phyloP scores from a whole-genome alignment of 495 filamentous ascomycete species.

The Talaromyces trachyspermus region DNA sequence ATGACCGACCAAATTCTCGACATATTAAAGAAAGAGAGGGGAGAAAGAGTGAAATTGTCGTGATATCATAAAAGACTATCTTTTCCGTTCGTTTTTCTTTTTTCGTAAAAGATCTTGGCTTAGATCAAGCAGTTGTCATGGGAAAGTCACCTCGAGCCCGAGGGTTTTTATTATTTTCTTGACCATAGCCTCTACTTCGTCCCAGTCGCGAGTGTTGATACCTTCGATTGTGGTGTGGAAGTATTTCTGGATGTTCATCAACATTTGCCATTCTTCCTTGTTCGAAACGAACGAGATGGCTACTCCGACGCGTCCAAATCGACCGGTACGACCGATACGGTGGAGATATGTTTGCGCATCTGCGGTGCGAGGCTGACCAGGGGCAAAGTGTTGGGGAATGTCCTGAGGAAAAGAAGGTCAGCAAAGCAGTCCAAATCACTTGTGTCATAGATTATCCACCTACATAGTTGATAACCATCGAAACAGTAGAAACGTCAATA shows the following conservation, averaged over 20 bases:
- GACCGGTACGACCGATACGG: slow-evolving; percentile 93
- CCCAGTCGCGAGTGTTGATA: slow-evolving; percentile 70
- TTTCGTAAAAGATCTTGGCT: slow-evolving; percentile 5
- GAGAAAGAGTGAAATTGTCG: no score
- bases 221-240: slow-evolving; percentile 54
- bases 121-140: slow-evolving; percentile 10
- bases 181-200: slow-evolving; percentile 71
- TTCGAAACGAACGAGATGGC: slow-evolving; percentile 87
- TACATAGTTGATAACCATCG: slow-evolving; percentile 94
- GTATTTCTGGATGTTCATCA: slow-evolving; percentile 67
- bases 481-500: slow-evolving; percentile 94
- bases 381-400: slow-evolving; percentile 39
- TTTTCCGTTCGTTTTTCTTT: background rate
- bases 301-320: slow-evolving; percentile 96
- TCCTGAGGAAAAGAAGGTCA: slow-evolving; percentile 43
- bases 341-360: slow-evolving; percentile 95
- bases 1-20: no score
- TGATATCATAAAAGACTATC: slow-evolving; percentile 2
- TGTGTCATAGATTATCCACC: slow-evolving; percentile 37
- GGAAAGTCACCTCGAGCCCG: slow-evolving; percentile 54
- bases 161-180: slow-evolving; percentile 76
- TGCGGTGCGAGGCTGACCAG: slow-evolving; percentile 32
- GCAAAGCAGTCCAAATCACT: no score
- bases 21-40: no score
- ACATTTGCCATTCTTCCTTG: slow-evolving; percentile 62